Evolutionary conservation across 2,329 filamentous ascomycete genomes (phyloP).

Genomic region (Aspergillus sp.): DNA sequence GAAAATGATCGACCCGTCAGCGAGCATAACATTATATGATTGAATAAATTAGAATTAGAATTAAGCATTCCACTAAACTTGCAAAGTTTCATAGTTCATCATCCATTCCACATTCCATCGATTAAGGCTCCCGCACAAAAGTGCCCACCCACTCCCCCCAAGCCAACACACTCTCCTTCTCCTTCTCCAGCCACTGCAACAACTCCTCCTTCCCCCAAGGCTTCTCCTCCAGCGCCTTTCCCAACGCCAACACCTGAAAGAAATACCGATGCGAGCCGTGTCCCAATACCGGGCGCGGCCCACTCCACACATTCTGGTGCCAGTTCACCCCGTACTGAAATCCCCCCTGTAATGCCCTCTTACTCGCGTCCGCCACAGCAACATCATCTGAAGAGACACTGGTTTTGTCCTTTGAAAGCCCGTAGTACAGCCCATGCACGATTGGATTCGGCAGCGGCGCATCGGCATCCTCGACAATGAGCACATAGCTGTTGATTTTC

Average conservation of each 20-base stretch:
- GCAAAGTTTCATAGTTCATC: background rate
- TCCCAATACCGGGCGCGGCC: conserved; percentile 52
- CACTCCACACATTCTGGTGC: conserved; percentile 45
- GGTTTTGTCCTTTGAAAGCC: conserved; percentile 39
- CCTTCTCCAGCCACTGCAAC: conserved; percentile 46
- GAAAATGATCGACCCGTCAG: no score
- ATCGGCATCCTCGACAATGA: conserved; percentile 52
- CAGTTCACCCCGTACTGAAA: conserved; percentile 51
- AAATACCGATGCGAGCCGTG: conserved; percentile 57
- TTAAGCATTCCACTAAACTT: background rate
- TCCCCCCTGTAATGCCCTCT: conserved; percentile 35
- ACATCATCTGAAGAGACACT: conserved; percentile 36
- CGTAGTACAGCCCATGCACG: conserved; percentile 48
- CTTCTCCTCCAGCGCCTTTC: conserved; percentile 45
- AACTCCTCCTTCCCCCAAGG: conserved; percentile 46
- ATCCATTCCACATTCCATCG: background rate
- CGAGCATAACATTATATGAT: no score
- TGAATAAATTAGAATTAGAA: background rate
- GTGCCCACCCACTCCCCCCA: conserved; percentile 54
- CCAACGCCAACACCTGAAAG: conserved; percentile 53
- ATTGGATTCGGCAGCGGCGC: conserved; percentile 50
- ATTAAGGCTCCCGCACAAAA: conserved; percentile 42
- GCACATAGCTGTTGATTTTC: conserved; percentile 37
- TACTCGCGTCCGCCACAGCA: conserved; percentile 35
- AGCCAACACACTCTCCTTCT: conserved; percentile 45